phyloP scores from a whole-genome alignment of 2,329 filamentous ascomycete species.

The Alternaria hordeiaustralica region DNA sequence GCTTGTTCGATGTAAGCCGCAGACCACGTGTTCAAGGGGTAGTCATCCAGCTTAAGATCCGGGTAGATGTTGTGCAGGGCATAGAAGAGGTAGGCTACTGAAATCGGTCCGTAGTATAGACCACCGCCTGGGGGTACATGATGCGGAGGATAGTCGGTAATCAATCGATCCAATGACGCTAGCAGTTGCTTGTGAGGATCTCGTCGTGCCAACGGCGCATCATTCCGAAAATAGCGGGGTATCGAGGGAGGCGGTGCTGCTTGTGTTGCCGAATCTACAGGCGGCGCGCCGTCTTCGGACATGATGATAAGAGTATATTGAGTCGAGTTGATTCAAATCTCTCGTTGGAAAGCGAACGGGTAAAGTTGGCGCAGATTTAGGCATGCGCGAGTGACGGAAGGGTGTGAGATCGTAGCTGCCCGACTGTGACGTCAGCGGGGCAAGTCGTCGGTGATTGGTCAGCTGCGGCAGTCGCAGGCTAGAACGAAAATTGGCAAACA shows the following conservation, averaged over 20 bases:
- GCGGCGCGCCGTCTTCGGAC: conserved; percentile 34
- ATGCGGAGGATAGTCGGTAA: conserved; percentile 56
- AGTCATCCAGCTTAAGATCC: conserved; percentile 55
- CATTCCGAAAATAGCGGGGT: conserved; percentile 53
- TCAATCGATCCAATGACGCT: conserved; percentile 57
- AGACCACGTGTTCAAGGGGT: conserved; percentile 57
- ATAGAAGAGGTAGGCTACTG: conserved; percentile 58
- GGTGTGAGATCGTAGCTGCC: conserved; percentile 10
- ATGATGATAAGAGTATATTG: conserved; percentile 19
- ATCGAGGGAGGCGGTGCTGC: conserved; percentile 33
- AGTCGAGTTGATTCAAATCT: conserved; percentile 1
- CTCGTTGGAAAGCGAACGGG: neutral
- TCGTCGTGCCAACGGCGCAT: conserved; percentile 44
- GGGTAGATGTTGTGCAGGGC: conserved; percentile 58
- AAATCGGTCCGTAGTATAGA: conserved; percentile 59
- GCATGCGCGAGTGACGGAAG: conserved; percentile 10
- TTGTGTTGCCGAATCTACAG: conserved; percentile 22
- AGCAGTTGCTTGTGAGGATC: conserved; percentile 59
- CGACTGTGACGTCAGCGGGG: conserved; percentile 25
- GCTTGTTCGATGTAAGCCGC: conserved; percentile 59
- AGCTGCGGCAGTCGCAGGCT: neutral
- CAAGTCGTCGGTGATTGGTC: neutral
- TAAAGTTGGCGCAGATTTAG: conserved; percentile 5
- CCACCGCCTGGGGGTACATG: conserved; percentile 55
- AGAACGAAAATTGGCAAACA: neutral